Percentiles rank a stretch among this genome's conserved stretches.
These are phyloP conservation scores for Tremellales sp. DNA, from an alignment of 1,284 basidiomycete genomes.

Conservation along the genomic window DNA sequence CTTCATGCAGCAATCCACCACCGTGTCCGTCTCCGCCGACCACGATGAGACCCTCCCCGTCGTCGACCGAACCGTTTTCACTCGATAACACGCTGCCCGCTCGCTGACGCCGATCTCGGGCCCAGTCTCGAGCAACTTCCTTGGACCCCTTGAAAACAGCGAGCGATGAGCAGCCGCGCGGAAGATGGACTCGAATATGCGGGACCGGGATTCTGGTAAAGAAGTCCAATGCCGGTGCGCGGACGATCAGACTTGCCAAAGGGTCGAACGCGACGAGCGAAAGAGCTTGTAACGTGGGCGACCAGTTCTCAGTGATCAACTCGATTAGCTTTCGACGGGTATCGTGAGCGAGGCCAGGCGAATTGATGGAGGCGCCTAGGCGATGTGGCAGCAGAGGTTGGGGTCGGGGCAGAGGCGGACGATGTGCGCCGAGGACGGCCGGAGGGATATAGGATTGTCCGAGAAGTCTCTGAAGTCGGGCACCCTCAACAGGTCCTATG, in stretches of 20 bases:
- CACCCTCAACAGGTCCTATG: too few relatives aligned
- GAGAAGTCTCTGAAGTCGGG: background rate
- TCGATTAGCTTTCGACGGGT: conserved; percentile 14
- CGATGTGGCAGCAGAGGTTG: background rate
- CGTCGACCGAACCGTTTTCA: background rate
- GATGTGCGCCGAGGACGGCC: background rate
- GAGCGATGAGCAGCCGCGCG: conserved; percentile 20
- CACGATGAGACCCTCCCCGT: conserved; percentile 2
- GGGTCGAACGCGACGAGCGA: conserved; percentile 30
- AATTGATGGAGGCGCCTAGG: background rate
- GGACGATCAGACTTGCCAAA: conserved; percentile 21
- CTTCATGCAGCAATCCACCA: conserved; percentile 18
- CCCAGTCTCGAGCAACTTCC: conserved; percentile 17
- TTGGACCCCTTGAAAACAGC: conserved; percentile 26
- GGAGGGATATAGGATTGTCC: background rate
- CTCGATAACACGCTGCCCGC: background rate
- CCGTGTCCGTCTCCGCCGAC: conserved; percentile 27
- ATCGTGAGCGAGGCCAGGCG: conserved; percentile 14
- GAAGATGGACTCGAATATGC: conserved; percentile 31
- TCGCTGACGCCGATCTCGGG: background rate
- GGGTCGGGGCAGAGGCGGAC: background rate
- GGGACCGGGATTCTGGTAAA: conserved; percentile 22
- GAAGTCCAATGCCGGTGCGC: conserved; percentile 22
- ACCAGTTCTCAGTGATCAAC: conserved; percentile 21
- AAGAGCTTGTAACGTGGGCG: conserved; percentile 21